These are phyloP conservation scores for Volvox reticuliferus DNA, from an alignment of 139 green algal genomes.

Conservation along the genomic window DNA sequence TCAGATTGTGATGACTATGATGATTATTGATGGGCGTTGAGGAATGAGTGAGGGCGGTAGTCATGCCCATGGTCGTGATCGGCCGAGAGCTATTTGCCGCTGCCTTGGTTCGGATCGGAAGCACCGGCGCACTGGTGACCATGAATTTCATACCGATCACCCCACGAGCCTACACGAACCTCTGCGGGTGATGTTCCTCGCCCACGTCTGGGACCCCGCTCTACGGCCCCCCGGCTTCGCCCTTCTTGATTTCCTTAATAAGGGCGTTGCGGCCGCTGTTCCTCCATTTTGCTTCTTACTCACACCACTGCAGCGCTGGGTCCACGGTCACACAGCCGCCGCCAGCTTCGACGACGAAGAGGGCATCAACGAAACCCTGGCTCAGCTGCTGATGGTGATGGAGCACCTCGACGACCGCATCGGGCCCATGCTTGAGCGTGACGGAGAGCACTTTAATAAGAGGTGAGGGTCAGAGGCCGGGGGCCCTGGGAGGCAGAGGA, in stretches of 20 bases:
- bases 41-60: too few species aligned
- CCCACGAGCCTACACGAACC: too few species aligned
- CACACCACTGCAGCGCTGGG: conserved; percentile 48
- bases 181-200: too few species aligned
- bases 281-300: background rate
- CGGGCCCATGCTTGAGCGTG: conserved; percentile 84
- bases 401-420: conserved; percentile 90
- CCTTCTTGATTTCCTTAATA: too few species aligned
- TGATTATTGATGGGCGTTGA: too few species aligned
- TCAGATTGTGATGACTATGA: background rate
- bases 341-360: conserved; percentile 49
- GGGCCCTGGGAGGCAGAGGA: background rate
- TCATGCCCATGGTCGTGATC: too few species aligned
- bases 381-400: conserved; percentile 92
- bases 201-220: too few species aligned
- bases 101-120: too few species aligned
- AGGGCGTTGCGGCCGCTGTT: background rate
- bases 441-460: conserved; percentile 90
- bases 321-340: conserved; percentile 42
- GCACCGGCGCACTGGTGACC: too few species aligned
- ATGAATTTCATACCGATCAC: too few species aligned
- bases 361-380: conserved; percentile 68
- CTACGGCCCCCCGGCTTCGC: too few species aligned
- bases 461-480: conserved; percentile 24
- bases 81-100: too few species aligned